phyloP scores from a whole-genome alignment of 2,329 filamentous ascomycete genomes.

The Stachybotrys echinatus region DNA sequence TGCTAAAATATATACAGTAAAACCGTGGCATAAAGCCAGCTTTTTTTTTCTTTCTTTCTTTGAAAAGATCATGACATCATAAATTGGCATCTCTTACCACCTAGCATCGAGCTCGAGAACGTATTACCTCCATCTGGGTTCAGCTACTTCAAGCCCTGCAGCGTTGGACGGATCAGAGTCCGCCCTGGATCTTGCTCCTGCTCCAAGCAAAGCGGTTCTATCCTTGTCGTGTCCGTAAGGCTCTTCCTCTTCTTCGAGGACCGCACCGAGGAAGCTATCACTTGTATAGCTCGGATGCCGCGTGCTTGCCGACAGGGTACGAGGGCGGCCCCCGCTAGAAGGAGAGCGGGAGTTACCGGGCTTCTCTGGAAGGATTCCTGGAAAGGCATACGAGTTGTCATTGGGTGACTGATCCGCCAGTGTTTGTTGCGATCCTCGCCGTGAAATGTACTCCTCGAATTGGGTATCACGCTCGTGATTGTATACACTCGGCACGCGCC shows the following conservation, averaged over 20 bases:
- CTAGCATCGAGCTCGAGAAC: no score
- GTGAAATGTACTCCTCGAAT: constrained; percentile 40
- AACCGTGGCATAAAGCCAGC: no score
- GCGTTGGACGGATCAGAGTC: no score
- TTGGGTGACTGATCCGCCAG: neutral
- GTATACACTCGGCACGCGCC: constrained; percentile 26
- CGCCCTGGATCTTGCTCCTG: no score
- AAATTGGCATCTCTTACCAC: no score
- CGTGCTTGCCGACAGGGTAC: neutral
- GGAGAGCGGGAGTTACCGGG: neutral
- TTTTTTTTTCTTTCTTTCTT: no score
- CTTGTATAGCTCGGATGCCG: constrained; percentile 26
- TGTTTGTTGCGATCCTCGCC: constrained; percentile 18
- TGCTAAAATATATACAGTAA: no score
- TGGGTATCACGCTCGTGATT: constrained; percentile 40
- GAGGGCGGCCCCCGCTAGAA: neutral
- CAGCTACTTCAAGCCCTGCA: no score
- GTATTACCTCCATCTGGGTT: no score
- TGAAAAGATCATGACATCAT: no score
- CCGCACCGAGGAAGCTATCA: constrained; percentile 29
- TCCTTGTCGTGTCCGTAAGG: constrained; percentile 1
- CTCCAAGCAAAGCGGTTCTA: constrained; percentile 4
- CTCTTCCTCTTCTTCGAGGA: constrained; percentile 31
- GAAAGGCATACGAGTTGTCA: constrained; percentile 14
- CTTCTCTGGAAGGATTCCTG: neutral